Conservation (phyloP, 2,329 filamentous ascomycete species). For the Hypoxylon sp. region DNA sequence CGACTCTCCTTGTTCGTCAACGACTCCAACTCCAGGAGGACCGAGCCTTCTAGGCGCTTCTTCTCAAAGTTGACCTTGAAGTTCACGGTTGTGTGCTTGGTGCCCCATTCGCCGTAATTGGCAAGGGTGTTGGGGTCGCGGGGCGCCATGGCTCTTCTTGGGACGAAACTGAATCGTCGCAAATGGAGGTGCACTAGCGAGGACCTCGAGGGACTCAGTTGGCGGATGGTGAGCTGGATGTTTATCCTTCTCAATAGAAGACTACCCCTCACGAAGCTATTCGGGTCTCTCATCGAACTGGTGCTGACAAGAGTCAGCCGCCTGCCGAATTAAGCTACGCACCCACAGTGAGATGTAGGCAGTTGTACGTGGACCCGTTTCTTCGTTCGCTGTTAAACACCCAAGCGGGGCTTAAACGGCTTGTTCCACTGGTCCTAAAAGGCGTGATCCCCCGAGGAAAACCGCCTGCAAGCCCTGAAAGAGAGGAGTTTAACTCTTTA, state of each 20-base stretch:
- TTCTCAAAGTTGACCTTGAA: slow-evolving; percentile 87
- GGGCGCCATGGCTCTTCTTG: slow-evolving; percentile 55
- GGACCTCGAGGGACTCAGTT: slow-evolving; percentile 43
- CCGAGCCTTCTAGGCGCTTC: slow-evolving; percentile 82
- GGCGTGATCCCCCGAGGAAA: slow-evolving; percentile 28
- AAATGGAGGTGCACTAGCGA: slow-evolving; percentile 35
- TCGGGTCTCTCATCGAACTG: slow-evolving; percentile 49
- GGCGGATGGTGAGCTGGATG: slow-evolving; percentile 51
- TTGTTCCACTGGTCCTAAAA: slow-evolving; percentile 10
- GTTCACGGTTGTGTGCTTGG: slow-evolving; percentile 84
- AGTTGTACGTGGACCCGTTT: neutral
- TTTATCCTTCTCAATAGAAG: slow-evolving; percentile 51
- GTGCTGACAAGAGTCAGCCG: slow-evolving; percentile 17
- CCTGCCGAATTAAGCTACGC: slow-evolving; percentile 38
- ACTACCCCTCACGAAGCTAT: slow-evolving; percentile 50
- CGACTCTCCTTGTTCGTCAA: slow-evolving; percentile 79
- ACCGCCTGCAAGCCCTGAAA: slow-evolving; percentile 24
- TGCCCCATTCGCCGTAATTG: slow-evolving; percentile 92
- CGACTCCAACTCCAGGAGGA: slow-evolving; percentile 82
- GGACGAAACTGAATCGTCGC: slow-evolving; percentile 42
- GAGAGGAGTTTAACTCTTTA: neutral
- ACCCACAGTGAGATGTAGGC: neutral
- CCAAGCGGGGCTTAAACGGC: slow-evolving; percentile 21
- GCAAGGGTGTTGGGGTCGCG: slow-evolving; percentile 91
- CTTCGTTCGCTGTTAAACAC: slow-evolving; percentile 5